phyloP scores from a whole-genome alignment of 2,329 filamentous ascomycete genomes.

The Hymenoscyphus albidus region DNA sequence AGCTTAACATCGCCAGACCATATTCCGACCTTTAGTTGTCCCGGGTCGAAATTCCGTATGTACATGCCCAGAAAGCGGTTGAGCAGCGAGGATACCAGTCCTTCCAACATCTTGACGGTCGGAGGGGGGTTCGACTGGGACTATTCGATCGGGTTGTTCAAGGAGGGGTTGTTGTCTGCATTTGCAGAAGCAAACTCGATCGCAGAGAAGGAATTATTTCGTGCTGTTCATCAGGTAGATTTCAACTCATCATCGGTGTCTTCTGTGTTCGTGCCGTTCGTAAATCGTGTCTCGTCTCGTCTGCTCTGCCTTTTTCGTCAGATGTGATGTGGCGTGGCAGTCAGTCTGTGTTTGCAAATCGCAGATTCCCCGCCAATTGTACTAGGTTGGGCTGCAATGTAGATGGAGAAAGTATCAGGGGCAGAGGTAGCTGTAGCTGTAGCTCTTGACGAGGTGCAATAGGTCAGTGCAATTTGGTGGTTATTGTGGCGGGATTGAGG shows the following conservation, averaged over 20 bases:
- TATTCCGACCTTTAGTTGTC: conserved; percentile 96
- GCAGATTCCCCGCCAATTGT: background rate
- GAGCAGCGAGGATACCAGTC: conserved; percentile 90
- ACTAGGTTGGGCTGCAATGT: background rate
- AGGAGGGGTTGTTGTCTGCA: conserved; percentile 22
- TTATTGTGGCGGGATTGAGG: background rate
- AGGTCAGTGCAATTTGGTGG: background rate
- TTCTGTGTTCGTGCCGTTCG: background rate
- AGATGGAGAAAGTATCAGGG: background rate
- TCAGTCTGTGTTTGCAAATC: background rate
- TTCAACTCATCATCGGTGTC: background rate
- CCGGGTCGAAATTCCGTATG: conserved; percentile 98
- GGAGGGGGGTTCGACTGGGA: conserved; percentile 68
- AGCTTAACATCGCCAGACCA: conserved; percentile 99
- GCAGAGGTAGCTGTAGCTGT: background rate
- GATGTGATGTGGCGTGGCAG: conserved; percentile 1
- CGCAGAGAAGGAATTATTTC: background rate
- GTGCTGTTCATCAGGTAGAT: background rate
- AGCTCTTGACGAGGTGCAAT: background rate
- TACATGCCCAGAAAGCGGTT: conserved; percentile 99
- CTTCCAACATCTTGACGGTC: conserved; percentile 80
- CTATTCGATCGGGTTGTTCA: conserved; percentile 18
- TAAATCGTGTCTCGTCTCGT: background rate
- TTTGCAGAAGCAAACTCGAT: conserved; percentile 17
- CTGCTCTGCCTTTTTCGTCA: background rate